A percentile compares a stretch with the other conserved stretches of the same genome.
These are phyloP conservation scores for Cucurbitaria berberidis DNA, from an alignment of 2,329 filamentous ascomycete species.

Conservation along the genomic window DNA sequence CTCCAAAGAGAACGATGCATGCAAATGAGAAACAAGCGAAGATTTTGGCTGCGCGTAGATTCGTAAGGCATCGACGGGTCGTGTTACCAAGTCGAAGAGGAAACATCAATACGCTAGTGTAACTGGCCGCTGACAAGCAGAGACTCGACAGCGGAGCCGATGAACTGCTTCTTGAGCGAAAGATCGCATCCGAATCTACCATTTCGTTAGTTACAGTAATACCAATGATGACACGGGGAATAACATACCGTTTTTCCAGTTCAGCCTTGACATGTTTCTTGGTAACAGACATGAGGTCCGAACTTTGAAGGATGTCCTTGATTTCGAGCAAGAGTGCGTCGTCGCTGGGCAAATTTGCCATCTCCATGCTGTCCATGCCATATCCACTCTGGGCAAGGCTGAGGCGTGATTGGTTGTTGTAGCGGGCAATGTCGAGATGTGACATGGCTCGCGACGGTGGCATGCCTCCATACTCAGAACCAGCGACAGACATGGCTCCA, in stretches of 20 bases:
- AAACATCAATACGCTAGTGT: slow-evolving; percentile 9
- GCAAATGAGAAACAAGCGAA: slow-evolving; percentile 11
- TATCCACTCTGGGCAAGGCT: slow-evolving; percentile 65
- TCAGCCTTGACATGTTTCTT: slow-evolving; percentile 98
- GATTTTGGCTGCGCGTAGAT: slow-evolving; percentile 20
- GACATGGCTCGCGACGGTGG: slow-evolving; percentile 62
- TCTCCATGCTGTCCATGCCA: slow-evolving; percentile 66
- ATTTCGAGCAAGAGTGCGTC: slow-evolving; percentile 93
- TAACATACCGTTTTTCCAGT: slow-evolving; percentile 73
- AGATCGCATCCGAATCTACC: slow-evolving; percentile 78
- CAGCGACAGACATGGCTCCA: slow-evolving; percentile 54
- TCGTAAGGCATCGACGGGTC: slow-evolving; percentile 22
- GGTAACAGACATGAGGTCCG: slow-evolving; percentile 95
- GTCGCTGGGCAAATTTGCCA: slow-evolving; percentile 82
- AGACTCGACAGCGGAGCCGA: slow-evolving; percentile 56
- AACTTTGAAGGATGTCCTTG: slow-evolving; percentile 86
- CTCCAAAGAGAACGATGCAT: background rate
- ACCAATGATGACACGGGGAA: background rate
- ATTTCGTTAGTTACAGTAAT: slow-evolving; percentile 20
- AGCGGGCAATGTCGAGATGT: slow-evolving; percentile 63
- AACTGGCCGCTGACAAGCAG: slow-evolving; percentile 30
- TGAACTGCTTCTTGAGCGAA: slow-evolving; percentile 89
- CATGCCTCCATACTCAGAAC: slow-evolving; percentile 68
- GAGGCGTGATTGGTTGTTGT: slow-evolving; percentile 50
- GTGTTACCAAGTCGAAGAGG: background rate